A percentile compares a stretch with the other conserved stretches of the same genome.
These are phyloP conservation scores for Haplosporangium gracile DNA, from an alignment of 192 early-diverging fungal species.

Conservation along the genomic window DNA sequence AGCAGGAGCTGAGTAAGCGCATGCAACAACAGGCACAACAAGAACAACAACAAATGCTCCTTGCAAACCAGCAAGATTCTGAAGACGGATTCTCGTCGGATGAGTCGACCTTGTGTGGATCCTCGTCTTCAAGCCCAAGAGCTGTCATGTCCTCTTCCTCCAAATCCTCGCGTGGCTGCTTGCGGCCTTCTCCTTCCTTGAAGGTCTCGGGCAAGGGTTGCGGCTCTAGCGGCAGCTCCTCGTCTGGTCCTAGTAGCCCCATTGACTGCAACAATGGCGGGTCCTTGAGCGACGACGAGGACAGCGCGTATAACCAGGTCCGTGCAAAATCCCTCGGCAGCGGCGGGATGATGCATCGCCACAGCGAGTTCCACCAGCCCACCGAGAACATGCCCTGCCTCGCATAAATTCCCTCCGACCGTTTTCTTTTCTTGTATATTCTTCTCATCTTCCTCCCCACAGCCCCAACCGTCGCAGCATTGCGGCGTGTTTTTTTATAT, in stretches of 20 bases:
- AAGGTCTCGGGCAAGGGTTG: background rate
- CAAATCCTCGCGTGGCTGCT: background rate
- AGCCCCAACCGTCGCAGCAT: background rate
- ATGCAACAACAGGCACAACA: conserved; percentile 42
- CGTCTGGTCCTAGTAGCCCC: background rate
- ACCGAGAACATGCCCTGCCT: conserved; percentile 39
- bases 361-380: conserved; percentile 40
- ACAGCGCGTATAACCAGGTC: background rate
- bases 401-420: conserved; percentile 5
- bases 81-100: conserved; percentile 39
- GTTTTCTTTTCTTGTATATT: background rate
- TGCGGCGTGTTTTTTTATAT: background rate
- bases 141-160: background rate
- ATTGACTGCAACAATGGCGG: conserved; percentile 5
- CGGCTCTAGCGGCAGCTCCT: background rate
- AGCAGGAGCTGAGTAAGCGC: conserved; percentile 50
- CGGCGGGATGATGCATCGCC: conserved; percentile 42
- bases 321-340: background rate
- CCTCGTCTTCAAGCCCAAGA: background rate
- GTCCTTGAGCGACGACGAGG: conserved; percentile 2
- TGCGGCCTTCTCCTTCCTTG: background rate
- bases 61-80: conserved; percentile 8
- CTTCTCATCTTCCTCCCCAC: background rate
- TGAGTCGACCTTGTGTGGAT: conserved; percentile 6
- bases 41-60: conserved; percentile 13